Percentiles rank a stretch among this genome's conserved stretches.
phyloP scores from a whole-genome alignment of 352 stramenopile genomes.

The Globisporangium cederbergense region DNA sequence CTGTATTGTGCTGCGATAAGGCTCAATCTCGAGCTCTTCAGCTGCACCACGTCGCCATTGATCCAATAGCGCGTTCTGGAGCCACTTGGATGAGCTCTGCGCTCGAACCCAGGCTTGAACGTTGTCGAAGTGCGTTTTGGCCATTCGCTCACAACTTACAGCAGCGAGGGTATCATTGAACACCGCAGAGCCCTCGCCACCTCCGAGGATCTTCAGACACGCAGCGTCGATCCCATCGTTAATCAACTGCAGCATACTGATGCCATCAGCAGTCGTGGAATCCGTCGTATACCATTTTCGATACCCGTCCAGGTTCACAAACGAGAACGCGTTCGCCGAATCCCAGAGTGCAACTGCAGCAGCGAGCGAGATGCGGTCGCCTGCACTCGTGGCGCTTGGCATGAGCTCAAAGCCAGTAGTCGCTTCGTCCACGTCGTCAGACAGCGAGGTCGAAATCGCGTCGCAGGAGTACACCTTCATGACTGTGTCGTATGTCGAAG shows the following conservation, averaged over 20 bases:
- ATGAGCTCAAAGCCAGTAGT: constrained; percentile 49
- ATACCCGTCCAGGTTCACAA: constrained; percentile 44
- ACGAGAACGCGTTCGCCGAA: constrained; percentile 34
- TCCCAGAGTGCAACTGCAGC: constrained; percentile 42
- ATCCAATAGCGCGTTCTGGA: constrained; percentile 46
- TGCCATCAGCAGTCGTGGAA: constrained; percentile 5
- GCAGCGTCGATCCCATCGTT: constrained; percentile 32
- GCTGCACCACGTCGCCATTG: constrained; percentile 58
- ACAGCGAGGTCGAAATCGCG: constrained; percentile 36
- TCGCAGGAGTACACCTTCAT: constrained; percentile 45
- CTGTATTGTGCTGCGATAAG: constrained; percentile 47
- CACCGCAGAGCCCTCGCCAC: constrained; percentile 38
- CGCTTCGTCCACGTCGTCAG: constrained; percentile 39
- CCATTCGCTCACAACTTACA: constrained; percentile 30
- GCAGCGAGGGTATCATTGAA: constrained; percentile 40
- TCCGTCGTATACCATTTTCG: constrained; percentile 36
- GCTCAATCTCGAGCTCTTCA: constrained; percentile 50
- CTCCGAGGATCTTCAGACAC: constrained; percentile 23
- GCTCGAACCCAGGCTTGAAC: constrained; percentile 39
- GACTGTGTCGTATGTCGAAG: constrained; percentile 26
- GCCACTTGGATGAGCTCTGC: constrained; percentile 25
- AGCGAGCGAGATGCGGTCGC: constrained; percentile 32
- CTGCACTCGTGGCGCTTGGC: constrained; percentile 13
- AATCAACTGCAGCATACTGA: constrained; percentile 23
- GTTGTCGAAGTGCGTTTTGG: constrained; percentile 24